Evolutionary conservation across 768 basidiomycete genomes (phyloP).

Genomic region (Boletus sp.): DNA sequence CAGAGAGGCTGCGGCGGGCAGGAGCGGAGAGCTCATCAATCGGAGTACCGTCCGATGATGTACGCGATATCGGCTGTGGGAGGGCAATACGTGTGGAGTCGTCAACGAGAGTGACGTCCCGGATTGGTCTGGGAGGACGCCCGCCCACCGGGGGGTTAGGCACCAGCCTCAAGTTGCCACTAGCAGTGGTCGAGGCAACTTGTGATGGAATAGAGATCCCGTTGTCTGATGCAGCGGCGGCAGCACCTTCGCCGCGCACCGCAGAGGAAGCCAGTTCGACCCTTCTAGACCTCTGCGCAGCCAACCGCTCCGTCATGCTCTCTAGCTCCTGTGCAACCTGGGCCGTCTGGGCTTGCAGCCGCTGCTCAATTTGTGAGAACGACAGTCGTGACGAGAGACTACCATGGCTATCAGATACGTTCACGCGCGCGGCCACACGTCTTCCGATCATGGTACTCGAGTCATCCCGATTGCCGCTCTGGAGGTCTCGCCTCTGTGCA

Average conservation of each 20-base stretch:
- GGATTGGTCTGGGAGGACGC: slow-evolving; percentile 14
- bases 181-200: not conserved
- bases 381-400: slow-evolving; percentile 19
- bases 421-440: slow-evolving; percentile 32
- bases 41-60: slow-evolving; percentile 20
- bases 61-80: slow-evolving; percentile 25
- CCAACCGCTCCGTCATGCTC: slow-evolving; percentile 29
- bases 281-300: slow-evolving; percentile 23
- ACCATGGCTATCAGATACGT: slow-evolving; percentile 16
- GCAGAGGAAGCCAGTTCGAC: slow-evolving; percentile 16
- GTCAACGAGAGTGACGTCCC: slow-evolving; percentile 19
- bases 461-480: slow-evolving; percentile 23
- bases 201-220: not conserved
- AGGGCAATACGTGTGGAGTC: slow-evolving; percentile 14
- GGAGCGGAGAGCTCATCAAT: slow-evolving; percentile 15
- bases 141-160: slow-evolving; percentile 7
- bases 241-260: slow-evolving; percentile 4
- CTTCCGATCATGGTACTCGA: slow-evolving; percentile 35
- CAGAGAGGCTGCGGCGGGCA: slow-evolving; percentile 19
- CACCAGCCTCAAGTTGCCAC: slow-evolving; percentile 1
- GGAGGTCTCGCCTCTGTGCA: slow-evolving; percentile 20
- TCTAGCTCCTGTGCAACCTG: slow-evolving; percentile 33
- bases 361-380: slow-evolving; percentile 28
- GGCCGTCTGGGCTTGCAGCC: slow-evolving; percentile 27
- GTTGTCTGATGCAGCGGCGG: not conserved